Base-by-base conservation (phyloP, 2,329 filamentous ascomycete genomes). In the Penicillium sp. region DNA sequence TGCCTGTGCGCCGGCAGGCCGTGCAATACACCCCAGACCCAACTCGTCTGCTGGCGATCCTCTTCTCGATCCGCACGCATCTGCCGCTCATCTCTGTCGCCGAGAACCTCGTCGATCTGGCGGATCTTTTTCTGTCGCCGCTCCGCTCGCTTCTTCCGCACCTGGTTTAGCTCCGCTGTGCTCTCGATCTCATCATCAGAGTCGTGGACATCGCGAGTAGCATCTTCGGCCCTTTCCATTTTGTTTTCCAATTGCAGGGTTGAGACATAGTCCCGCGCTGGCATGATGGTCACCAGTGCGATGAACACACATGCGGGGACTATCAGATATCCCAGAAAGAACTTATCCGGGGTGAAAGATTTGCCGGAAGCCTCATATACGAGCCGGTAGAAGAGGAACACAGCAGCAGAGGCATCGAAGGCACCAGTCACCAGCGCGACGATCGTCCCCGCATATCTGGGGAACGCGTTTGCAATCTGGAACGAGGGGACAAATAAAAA, bases 21-120 rank as follows among this genome's bases (percentile, higher is more conserved):
- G 62, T 95, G 89, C 65, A 95, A 78, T 24, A 85, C 84, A 38
- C 89, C 89, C 86, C 87, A 95, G 29, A 95, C 87, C 10, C 86
- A 87, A 24, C 83, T 86, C 9, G 77, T 78, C 44, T 79, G 75
- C 54, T 86, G 84, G 63, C 84, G 85, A 59, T 77, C 75, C 63
- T 87, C 84, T 67, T 91, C 85, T 44, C 60, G 61, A 31, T 66
- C 59, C 31, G 65, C 77, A 53, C 88, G 84, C 55, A 81, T 74
- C 48, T 82, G 77, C 17, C 67, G 57, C 22, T 79, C 83, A 32
- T 79, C 73, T 42, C 78, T 77, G 4, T 80, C 79, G 19, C 87
- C 87, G 0, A 94, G 73, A 1, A 94, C 75, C 33, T 79, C 76
- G 41, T 85, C 82, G 49, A 91, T 83, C 54, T 87, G 83, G 12